Evolutionary conservation across 192 early-diverging fungal species (phyloP), one percentile per base, ranked within the genome.

Genomic region (Backusella psychrophila): DNA sequence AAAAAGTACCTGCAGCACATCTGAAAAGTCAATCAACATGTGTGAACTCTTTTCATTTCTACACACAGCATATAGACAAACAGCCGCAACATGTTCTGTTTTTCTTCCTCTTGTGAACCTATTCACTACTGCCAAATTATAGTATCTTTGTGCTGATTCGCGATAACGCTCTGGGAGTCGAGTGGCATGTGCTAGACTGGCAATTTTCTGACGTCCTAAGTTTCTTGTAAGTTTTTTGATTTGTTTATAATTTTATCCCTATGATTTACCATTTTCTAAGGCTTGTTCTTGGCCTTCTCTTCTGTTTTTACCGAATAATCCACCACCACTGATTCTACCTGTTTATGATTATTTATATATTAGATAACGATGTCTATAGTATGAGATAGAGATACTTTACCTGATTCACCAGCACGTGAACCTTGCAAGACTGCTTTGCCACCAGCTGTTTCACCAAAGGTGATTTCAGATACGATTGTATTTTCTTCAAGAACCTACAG

Each of bases 1-100:
- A 21, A 46, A 46, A 19, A 19, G 0, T 83, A 91, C 92, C 72
- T 91, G 89, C 53, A 97, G 78, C 4, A 94, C 82, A 75, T 98
- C 97, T 1, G 96, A 89, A 75, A 99, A 98, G 75, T 99, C 97
- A 56, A 99, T 99, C 53, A 99, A 85, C 95, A 99, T 96, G 75
- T 94, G 91, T 11, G 91, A 88, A 6, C 88, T 93, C 75, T 93
- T 94, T 76, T 97, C 92, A n/a, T 78, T 86, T 35, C 97, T 88
- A 75, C 94, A 96, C 34, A 93, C 92, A 76, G 96, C 94, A 73
- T 99, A 99, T 6, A 97, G 89, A 80, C 96, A 99, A 6, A 92
- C 93, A 1, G 95, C 92, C 0, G 91, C 92, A 26, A 99, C 94
- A 71, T 92, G 87, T 23, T 86, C 82, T 12, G 90, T 87, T 65